Evolutionary conservation across 768 basidiomycete species (phyloP).

Genomic region (Cytidiella melzeri): DNA sequence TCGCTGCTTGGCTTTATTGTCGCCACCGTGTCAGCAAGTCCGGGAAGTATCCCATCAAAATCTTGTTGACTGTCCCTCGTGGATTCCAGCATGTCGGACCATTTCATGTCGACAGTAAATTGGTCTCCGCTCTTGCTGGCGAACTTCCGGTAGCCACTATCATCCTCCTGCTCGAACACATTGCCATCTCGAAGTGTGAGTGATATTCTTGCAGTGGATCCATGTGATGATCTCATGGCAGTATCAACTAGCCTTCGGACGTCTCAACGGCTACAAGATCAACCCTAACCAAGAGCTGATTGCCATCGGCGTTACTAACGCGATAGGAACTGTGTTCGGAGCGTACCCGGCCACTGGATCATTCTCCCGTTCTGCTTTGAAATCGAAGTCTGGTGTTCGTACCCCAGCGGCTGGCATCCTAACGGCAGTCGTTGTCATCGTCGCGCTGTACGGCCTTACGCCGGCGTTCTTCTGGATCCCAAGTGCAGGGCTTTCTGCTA

Average conservation of each 20-base stretch:
- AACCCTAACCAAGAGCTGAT: conserved; percentile 93
- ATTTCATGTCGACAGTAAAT: conserved; percentile 38
- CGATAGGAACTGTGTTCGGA: conserved; percentile 79
- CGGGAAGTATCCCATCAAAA: conserved; percentile 78
- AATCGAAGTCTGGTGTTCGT: conserved; percentile 95
- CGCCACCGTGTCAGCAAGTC: conserved; percentile 48
- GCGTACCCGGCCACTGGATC: conserved; percentile 98
- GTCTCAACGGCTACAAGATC: conserved; percentile 91
- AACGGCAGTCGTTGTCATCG: conserved; percentile 82
- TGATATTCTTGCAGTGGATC: conserved; percentile 2
- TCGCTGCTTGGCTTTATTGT: conserved; percentile 83
- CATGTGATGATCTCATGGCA: too few relatives aligned
- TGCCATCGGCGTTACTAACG: conserved; percentile 96
- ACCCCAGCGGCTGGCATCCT: conserved; percentile 87
- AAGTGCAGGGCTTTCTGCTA: conserved; percentile 74
- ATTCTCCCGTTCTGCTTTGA: conserved; percentile 96
- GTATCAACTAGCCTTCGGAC: conserved; percentile 89
- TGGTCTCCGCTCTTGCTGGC: conserved; percentile 63
- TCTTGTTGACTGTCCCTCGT: conserved; percentile 76
- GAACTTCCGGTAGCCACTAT: conserved; percentile 84
- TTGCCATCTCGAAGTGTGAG: conserved; percentile 92
- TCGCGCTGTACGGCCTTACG: conserved; percentile 92
- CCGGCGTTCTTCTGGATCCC: conserved; percentile 91
- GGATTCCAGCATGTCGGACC: conserved; percentile 63
- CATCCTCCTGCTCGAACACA: conserved; percentile 90